Percentiles rank a stretch among this genome's conserved stretches.
These are phyloP conservation scores for Rhodotorula sp. DNA, from an alignment of 1,284 basidiomycete genomes.

Conservation along the genomic window DNA sequence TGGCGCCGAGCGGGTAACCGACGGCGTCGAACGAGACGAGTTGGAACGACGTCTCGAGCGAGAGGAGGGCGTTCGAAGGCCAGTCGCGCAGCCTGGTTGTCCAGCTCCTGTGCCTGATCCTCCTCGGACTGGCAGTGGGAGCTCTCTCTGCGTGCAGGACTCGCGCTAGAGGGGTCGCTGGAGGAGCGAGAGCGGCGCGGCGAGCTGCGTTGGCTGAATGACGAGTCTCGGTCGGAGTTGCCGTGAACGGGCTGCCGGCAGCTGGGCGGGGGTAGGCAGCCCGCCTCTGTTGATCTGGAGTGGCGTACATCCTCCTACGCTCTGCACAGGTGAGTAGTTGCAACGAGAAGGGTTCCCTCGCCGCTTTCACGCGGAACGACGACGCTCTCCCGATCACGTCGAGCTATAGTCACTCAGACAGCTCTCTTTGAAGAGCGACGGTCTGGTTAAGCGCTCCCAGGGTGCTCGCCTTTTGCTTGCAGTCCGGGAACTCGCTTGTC, in stretches of 20 bases:
- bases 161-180: slow-evolving; percentile 17
- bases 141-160: slow-evolving; percentile 20
- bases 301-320: not conserved
- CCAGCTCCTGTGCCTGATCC: slow-evolving; percentile 13
- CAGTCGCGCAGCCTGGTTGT: slow-evolving; percentile 11
- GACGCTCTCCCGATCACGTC: too few species aligned
- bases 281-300: not conserved
- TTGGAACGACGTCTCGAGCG: slow-evolving; percentile 28
- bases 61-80: slow-evolving; percentile 24
- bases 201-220: not conserved
- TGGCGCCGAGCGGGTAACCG: slow-evolving; percentile 29
- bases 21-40: slow-evolving; percentile 30
- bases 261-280: not conserved
- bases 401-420: not conserved
- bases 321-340: too few species aligned
- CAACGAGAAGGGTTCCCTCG: too few species aligned
- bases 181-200: not conserved
- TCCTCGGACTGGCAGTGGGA: slow-evolving; percentile 15
- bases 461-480: slow-evolving; percentile 1
- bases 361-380: too few species aligned
- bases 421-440: too few species aligned
- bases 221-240: not conserved
- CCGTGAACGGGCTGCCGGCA: not conserved
- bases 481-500: not conserved
- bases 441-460: not conserved